These are phyloP conservation scores for Harringtonia lauricola DNA, from an alignment of 2,329 filamentous ascomycete species.

Conservation along the genomic window DNA sequence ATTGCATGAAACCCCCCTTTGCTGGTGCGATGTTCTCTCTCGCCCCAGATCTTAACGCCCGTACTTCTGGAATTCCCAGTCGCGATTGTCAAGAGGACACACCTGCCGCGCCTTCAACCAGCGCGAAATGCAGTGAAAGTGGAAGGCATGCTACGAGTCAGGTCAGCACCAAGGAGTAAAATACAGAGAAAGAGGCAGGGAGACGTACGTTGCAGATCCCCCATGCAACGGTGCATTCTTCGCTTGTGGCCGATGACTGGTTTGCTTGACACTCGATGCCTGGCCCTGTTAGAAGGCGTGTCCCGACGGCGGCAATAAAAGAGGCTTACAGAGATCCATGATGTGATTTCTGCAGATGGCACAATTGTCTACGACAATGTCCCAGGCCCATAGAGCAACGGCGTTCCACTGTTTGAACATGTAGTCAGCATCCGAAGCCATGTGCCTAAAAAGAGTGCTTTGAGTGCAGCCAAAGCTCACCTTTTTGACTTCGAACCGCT, in stretches of 20 bases:
- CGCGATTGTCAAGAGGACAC: slow-evolving; percentile 91
- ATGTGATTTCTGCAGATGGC: slow-evolving; percentile 99
- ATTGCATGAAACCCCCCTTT: no score
- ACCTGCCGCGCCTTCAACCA: slow-evolving; percentile 99
- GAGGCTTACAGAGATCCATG: slow-evolving; percentile 81
- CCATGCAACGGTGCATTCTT: slow-evolving; percentile 98
- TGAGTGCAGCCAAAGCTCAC: slow-evolving; percentile 33
- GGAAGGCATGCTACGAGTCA: slow-evolving; percentile 74
- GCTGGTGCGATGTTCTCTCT: no score
- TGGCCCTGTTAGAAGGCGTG: background rate
- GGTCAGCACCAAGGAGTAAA: background rate
- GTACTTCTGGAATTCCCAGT: slow-evolving; percentile 99
- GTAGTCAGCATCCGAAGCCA: background rate
- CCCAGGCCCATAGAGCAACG: slow-evolving; percentile 97
- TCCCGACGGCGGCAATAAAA: background rate
- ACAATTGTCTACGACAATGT: slow-evolving; percentile 98
- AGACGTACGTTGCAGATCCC: slow-evolving; percentile 93
- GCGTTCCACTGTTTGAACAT: slow-evolving; percentile 77
- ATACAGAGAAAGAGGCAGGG: slow-evolving; percentile 17
- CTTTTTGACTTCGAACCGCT: slow-evolving; percentile 99
- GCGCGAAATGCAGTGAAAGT: slow-evolving; percentile 98
- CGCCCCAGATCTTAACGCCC: slow-evolving; percentile 47
- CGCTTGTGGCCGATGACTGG: slow-evolving; percentile 90
- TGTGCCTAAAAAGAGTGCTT: background rate
- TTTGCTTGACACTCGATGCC: slow-evolving; percentile 98